phyloP scores from a whole-genome alignment of 2,329 filamentous ascomycete genomes.

The Pseudocercospora eumusae region DNA sequence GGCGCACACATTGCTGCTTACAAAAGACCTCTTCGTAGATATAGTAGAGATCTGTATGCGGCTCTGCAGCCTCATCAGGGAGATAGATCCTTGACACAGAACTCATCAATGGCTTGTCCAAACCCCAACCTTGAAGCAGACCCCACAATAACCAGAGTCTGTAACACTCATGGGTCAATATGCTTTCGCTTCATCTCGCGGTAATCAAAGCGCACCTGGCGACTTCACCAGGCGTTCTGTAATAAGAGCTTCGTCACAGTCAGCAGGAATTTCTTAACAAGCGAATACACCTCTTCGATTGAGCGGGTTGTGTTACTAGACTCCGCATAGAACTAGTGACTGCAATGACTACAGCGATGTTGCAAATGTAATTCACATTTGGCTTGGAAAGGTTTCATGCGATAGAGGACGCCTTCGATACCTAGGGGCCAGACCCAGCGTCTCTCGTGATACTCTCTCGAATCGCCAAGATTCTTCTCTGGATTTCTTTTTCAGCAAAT shows the following conservation, averaged over 20 bases:
- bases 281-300: background rate
- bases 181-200: constrained; percentile 2
- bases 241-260: background rate
- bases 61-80: background rate
- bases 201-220: background rate
- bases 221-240: background rate
- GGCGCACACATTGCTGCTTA: too few species aligned
- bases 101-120: background rate
- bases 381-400: background rate
- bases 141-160: background rate
- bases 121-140: background rate
- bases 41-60: background rate
- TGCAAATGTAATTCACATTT: background rate
- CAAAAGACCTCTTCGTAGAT: too few species aligned
- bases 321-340: background rate
- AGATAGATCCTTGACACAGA: background rate
- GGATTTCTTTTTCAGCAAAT: background rate
- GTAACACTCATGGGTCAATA: background rate
- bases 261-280: background rate
- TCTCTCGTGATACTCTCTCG: background rate
- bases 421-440: background rate
- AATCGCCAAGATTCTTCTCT: background rate
- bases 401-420: background rate
- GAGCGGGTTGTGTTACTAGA: too few species aligned
- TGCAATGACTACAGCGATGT: background rate